Evolutionary conservation across 2,329 filamentous ascomycete species (phyloP).

Genomic region (Chrysoporthe puriensis): DNA sequence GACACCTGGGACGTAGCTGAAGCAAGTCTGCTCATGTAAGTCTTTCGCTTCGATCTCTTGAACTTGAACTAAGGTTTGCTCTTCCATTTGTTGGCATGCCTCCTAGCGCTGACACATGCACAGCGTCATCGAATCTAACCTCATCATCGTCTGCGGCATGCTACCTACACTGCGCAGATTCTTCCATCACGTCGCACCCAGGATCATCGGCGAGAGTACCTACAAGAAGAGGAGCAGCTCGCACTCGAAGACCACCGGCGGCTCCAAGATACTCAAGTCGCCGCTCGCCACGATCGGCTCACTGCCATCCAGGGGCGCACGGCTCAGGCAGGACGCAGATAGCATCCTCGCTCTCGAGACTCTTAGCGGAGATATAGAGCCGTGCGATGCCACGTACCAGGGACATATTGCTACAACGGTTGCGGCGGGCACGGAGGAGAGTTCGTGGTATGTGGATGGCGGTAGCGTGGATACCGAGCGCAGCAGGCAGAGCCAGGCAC

Average conservation of each 20-base stretch:
- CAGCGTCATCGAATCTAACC: conserved; percentile 45
- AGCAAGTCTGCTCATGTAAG: conserved; percentile 29
- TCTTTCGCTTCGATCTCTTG: background rate
- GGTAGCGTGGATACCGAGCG: background rate
- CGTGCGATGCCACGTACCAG: background rate
- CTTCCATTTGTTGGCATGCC: no score
- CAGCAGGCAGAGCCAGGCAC: conserved; percentile 14
- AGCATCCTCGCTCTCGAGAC: conserved; percentile 12
- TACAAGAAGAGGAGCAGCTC: conserved; percentile 2
- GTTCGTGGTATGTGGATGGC: background rate
- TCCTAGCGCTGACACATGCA: conserved; percentile 29
- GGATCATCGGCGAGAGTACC: conserved; percentile 34
- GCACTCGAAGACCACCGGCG: background rate
- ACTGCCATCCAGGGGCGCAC: conserved; percentile 6
- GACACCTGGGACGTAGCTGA: conserved; percentile 37
- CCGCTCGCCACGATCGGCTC: conserved; percentile 13
- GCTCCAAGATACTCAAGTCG: background rate
- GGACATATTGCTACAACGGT: background rate
- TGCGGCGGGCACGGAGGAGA: background rate
- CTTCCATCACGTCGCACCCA: conserved; percentile 42
- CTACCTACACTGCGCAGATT: conserved; percentile 46
- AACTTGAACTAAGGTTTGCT: no score
- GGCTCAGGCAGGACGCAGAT: conserved; percentile 12
- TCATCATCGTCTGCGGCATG: conserved; percentile 46
- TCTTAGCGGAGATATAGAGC: background rate